Evolutionary conservation across 1,284 basidiomycete genomes (phyloP).

Genomic region (Taiwanofungus camphoratus): DNA sequence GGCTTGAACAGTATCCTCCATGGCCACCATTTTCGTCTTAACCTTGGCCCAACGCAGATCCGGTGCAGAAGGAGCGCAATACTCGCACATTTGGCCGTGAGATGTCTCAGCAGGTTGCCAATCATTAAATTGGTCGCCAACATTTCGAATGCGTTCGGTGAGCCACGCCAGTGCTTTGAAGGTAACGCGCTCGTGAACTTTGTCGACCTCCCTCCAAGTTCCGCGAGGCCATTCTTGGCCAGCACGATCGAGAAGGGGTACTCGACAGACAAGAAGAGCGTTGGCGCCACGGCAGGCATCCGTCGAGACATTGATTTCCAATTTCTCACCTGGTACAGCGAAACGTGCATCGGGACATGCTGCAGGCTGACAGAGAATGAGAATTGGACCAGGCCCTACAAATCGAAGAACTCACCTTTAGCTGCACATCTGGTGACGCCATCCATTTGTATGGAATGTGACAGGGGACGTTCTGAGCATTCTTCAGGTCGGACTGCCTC

Average conservation of each 20-base stretch:
- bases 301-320: constrained; percentile 49
- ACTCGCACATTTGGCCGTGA: constrained; percentile 46
- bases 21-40: constrained; percentile 54
- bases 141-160: constrained; percentile 73
- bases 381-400: too few species aligned
- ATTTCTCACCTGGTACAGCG: constrained; percentile 50
- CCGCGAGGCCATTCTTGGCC: constrained; percentile 75
- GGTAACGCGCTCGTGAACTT: constrained; percentile 75
- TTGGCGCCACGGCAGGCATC: constrained; percentile 70
- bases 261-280: constrained; percentile 73
- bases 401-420: constrained; percentile 41
- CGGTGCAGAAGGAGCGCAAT: constrained; percentile 79
- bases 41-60: constrained; percentile 66
- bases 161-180: constrained; percentile 85
- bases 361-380: constrained; percentile 38
- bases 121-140: constrained; percentile 56
- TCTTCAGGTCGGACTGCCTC: constrained; percentile 60
- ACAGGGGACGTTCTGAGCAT: constrained; percentile 46
- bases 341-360: constrained; percentile 56
- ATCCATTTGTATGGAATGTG: constrained; percentile 66
- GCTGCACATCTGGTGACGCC: constrained; percentile 33
- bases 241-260: constrained; percentile 62
- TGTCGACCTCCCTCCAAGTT: constrained; percentile 77
- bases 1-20: constrained; percentile 81
- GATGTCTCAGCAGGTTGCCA: constrained; percentile 50